A percentile compares a stretch with the other conserved stretches of the same genome.
phyloP scores from a whole-genome alignment of 1,284 basidiomycete species.

The Mycosarcoma mackinlayi region DNA sequence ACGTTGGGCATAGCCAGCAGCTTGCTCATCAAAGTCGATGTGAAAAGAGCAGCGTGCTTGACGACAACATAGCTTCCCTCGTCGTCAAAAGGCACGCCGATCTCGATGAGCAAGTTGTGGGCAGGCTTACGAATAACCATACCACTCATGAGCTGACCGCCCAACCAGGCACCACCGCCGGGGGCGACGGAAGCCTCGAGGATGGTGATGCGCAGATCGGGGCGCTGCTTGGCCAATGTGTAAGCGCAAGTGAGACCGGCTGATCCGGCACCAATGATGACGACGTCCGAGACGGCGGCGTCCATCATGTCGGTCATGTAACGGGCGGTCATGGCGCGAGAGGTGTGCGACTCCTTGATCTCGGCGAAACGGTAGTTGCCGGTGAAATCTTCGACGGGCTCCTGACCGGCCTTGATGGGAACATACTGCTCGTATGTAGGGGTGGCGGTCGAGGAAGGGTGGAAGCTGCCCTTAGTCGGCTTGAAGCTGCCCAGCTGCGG shows the following conservation, averaged over 20 bases:
- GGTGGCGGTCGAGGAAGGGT: constrained; percentile 3
- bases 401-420: constrained; percentile 56
- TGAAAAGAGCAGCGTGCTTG: constrained; percentile 72
- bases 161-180: constrained; percentile 70
- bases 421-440: constrained; percentile 47
- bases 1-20: constrained; percentile 79
- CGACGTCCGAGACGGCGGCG: constrained; percentile 77
- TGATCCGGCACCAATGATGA: constrained; percentile 82
- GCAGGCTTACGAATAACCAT: constrained; percentile 87
- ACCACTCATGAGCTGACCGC: constrained; percentile 84
- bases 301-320: constrained; percentile 65
- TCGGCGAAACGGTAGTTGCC: constrained; percentile 64
- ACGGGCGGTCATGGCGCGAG: constrained; percentile 61
- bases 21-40: constrained; percentile 80
- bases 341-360: constrained; percentile 65
- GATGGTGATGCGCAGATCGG: constrained; percentile 83
- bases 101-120: constrained; percentile 78
- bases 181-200: constrained; percentile 84
- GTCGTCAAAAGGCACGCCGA: constrained; percentile 83
- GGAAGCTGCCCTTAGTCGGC: constrained; percentile 25
- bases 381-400: constrained; percentile 62
- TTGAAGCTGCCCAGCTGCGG: constrained; percentile 21
- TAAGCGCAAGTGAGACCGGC: constrained; percentile 84
- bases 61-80: constrained; percentile 75
- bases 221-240: constrained; percentile 75